Base-by-base conservation (phyloP, 345 rosid species). In the Sisymbrium irio region DNA sequence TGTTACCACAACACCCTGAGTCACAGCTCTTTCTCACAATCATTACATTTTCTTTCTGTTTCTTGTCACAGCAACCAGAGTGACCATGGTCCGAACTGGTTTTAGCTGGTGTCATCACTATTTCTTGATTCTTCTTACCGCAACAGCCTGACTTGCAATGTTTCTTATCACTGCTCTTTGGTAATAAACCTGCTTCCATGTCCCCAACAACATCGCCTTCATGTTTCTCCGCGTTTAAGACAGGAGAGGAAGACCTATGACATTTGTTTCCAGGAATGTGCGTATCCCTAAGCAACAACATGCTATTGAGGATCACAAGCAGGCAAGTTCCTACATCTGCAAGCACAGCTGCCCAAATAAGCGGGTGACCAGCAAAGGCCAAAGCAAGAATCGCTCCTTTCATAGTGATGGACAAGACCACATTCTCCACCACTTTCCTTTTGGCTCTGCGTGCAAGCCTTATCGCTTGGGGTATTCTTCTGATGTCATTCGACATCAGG, bases 331-430 rank as follows among this genome's bases (percentile, higher is more conserved):
- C 99, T 0, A 86, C 90, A 79, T 95, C 99, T 0, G 91, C 83
- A 42, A 92, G 91, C 67, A 90, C 97, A 4, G 98, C 99, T 0
- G 90, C 92, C 98, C 98, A 95, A 40, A 95, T 75, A 37, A 90
- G 55, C 0, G 99, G 99, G 45, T 95, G 85, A 51, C 97, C 99
- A 7, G 88, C 89, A 47, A 92, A 66, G 1, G 94, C 97, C 86
- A 90, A 72, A 9, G 83, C 84, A 20, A 95, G 81, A 42, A 95
- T 84, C 1, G 85, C 91, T 41, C 67, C 79, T 82, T 90, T 95
- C 3, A 89, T 84, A 49, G 79, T 14, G 13, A 95, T 72, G 0
- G 99, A 87, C 67, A 89, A 57, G 63, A 79, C 25, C 13, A 95
- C 84, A n/a, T 95, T 92, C 79, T 85, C 82, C 5, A 87, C 66